Evolutionary conservation across 352 stramenopile genomes (phyloP), one percentile per base, ranked within the genome.

Genomic region (Phytophthora macrochlamydospora): DNA sequence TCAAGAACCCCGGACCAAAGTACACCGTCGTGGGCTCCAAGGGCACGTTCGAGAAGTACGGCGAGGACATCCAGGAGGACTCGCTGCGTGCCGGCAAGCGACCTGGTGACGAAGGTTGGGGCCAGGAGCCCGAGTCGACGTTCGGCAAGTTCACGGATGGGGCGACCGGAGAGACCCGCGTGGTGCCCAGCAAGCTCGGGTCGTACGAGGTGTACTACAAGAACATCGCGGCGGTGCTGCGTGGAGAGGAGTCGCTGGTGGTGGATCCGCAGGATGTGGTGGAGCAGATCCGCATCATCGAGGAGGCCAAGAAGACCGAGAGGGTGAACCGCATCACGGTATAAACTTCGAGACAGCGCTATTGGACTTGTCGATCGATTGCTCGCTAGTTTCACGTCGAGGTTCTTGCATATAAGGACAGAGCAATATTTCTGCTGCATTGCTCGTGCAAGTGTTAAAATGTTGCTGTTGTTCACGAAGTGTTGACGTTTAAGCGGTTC

Each of bases 201-300:
- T 72, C 67, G 38, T 93, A 93, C 67, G 69, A 87, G 24, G 71
- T 81, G 32, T 93, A 79, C 72, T 93, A 93, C 79, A 77, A 75
- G 31, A 91, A 91, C 57, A 78, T 93, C n/a, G 85, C 82, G 0
- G 81, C 83, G 18, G 78, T 78, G n/a, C 89, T 91, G 42, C 72
- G 71, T 18, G 67, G 71, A 7, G 76, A 76, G 4, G 67, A 81
- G 37, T 31, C 74, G 33, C 51, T 87, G 31, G 66, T 89, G 29
- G 85, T 93, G 62, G 52, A 88, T 44, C 80, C 85, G 24, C 58
- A 72, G 43, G 63, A 71, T 3, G 69, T 90, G 40, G 71, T 91
- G 7, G 69, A 74, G 40, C 82, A 90, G 66, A 93, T 93, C 51
- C 76, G 81, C 38, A 93, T 93, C 55, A 67, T 93, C 31, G 85